Percentiles rank a stretch among this genome's conserved stretches.
Conservation (phyloP, 192 early-diverging fungal species). For the Coemansia sp. region DNA sequence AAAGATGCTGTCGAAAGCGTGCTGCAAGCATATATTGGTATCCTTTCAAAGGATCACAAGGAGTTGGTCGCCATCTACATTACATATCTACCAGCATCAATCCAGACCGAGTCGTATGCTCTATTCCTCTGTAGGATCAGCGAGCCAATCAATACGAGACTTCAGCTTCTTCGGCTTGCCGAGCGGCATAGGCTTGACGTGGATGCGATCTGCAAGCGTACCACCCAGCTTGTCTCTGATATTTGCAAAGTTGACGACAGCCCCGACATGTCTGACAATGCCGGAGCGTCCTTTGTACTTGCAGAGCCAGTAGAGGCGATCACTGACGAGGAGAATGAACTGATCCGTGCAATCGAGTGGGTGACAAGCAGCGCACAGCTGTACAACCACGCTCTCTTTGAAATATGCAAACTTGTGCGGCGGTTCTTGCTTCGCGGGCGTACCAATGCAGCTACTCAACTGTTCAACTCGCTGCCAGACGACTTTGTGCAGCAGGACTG, state of each 20-base stretch:
- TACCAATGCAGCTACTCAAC: slow-evolving; percentile 46
- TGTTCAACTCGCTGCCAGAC: slow-evolving; percentile 55
- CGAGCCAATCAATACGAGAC: slow-evolving; percentile 32
- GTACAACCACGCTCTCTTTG: slow-evolving; percentile 51
- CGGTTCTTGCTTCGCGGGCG: slow-evolving; percentile 58
- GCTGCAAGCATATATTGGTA: slow-evolving; percentile 59
- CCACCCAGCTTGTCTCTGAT: slow-evolving; percentile 39
- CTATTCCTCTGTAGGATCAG: slow-evolving; percentile 51
- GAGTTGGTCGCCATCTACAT: slow-evolving; percentile 62
- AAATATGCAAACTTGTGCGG: slow-evolving; percentile 57
- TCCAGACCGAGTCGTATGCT: slow-evolving; percentile 59
- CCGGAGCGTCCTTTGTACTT: slow-evolving; percentile 14
- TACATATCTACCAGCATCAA: slow-evolving; percentile 43
- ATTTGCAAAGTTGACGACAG: not conserved
- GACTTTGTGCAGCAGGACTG: slow-evolving; percentile 54
- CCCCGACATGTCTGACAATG: not conserved
- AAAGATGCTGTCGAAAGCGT: slow-evolving; percentile 53
- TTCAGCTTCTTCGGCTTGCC: slow-evolving; percentile 52
- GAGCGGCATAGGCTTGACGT: slow-evolving; percentile 49
- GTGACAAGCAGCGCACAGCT: slow-evolving; percentile 53
- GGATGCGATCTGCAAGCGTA: slow-evolving; percentile 40
- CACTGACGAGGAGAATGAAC: slow-evolving; percentile 27
- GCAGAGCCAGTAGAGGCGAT: slow-evolving; percentile 35
- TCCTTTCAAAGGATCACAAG: slow-evolving; percentile 29
- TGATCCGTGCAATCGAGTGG: slow-evolving; percentile 66